phyloP scores from a whole-genome alignment of 1,284 basidiomycete species.

The Rugosomyces carneus region DNA sequence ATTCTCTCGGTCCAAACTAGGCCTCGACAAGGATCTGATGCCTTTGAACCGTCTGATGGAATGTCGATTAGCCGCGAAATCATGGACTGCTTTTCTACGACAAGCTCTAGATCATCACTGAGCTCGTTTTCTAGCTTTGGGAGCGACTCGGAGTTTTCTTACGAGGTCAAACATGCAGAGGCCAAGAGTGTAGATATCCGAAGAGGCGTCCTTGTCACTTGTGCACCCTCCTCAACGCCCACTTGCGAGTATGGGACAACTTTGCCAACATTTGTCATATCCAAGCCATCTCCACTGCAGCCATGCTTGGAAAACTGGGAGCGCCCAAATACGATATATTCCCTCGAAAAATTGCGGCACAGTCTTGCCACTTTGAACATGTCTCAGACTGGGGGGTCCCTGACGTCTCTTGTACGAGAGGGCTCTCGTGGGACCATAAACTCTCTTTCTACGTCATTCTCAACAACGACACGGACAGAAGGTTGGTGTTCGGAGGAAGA shows the following conservation, averaged over 20 bases:
- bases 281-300: not conserved
- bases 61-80: conserved; percentile 12
- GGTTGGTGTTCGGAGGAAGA: conserved; percentile 12
- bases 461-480: conserved; percentile 13
- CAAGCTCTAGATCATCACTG: conserved; percentile 20
- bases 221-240: conserved; percentile 12
- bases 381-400: conserved; percentile 9
- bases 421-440: conserved; percentile 14
- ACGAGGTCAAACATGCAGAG: conserved; percentile 38
- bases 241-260: conserved; percentile 7
- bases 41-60: conserved; percentile 16
- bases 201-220: conserved; percentile 35
- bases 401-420: conserved; percentile 15
- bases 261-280: conserved; percentile 16
- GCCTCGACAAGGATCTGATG: conserved; percentile 17
- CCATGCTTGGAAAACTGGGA: conserved; percentile 5
- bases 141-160: conserved; percentile 21
- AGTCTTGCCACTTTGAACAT: not conserved
- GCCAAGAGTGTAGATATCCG: conserved; percentile 44
- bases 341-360: conserved; percentile 7
- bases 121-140: conserved; percentile 23
- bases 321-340: conserved; percentile 10
- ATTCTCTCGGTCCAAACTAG: conserved; percentile 2
- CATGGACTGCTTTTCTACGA: conserved; percentile 14
- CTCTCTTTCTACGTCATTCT: conserved; percentile 14